These are phyloP conservation scores for Ogataea salicorniae DNA, from an alignment of 805 yeast genomes.

Conservation along the genomic window DNA sequence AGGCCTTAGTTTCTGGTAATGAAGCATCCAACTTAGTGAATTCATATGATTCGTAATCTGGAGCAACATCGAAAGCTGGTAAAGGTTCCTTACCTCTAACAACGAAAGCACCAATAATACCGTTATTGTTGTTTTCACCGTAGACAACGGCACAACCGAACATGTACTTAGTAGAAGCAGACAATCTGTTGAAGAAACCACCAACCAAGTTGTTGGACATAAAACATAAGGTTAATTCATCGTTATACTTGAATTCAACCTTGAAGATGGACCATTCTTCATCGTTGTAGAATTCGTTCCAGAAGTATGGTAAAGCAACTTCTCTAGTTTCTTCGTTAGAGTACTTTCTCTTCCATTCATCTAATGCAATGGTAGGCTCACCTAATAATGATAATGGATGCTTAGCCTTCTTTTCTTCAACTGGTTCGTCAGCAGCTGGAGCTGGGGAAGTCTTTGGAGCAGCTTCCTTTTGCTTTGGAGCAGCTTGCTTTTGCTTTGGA, in stretches of 20 bases:
- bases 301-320: constrained; percentile 95
- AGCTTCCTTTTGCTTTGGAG: constrained; percentile 24
- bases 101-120: constrained; percentile 91
- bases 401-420: constrained; percentile 69
- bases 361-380: constrained; percentile 60
- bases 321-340: constrained; percentile 97
- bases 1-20: constrained; percentile 69
- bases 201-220: constrained; percentile 98
- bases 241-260: constrained; percentile 96
- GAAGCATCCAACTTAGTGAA: constrained; percentile 80
- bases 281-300: constrained; percentile 84
- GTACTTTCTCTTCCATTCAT: constrained; percentile 95
- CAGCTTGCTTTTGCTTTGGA: constrained; percentile 24
- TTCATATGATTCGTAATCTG: constrained; percentile 95
- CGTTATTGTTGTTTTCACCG: constrained; percentile 98
- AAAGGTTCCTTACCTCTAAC: constrained; percentile 88
- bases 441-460: constrained; percentile 28
- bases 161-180: constrained; percentile 88
- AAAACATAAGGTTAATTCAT: constrained; percentile 92
- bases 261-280: constrained; percentile 93
- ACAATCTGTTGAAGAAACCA: constrained; percentile 94
- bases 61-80: constrained; percentile 97
- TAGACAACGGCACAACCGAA: constrained; percentile 92
- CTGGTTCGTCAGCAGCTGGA: constrained; percentile 33
- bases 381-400: constrained; percentile 90